A percentile compares a stretch with the other conserved stretches of the same genome.
These are phyloP conservation scores for Senna siamea DNA, from an alignment of 306 rosid genomes.

Conservation along the genomic window DNA sequence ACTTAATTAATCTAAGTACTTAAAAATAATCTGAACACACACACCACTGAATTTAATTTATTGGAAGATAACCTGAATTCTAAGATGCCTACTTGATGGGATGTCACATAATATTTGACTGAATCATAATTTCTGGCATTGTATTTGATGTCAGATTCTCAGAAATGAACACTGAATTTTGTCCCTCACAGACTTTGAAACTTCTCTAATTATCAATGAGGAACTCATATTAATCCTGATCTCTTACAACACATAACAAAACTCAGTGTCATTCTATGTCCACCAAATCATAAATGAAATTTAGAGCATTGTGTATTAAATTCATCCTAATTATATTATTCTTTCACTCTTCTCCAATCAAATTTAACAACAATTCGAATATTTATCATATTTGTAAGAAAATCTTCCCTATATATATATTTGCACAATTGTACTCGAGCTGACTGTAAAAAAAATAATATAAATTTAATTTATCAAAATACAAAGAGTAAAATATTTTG, in stretches of 20 bases:
- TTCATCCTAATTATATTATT: background rate
- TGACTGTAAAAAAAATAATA: too few relatives aligned
- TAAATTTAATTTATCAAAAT: too few relatives aligned
- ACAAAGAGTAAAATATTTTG: too few relatives aligned
- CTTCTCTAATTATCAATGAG: constrained; percentile 31
- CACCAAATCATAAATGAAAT: too few relatives aligned
- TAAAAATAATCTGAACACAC: too few relatives aligned
- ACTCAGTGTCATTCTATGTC: constrained; percentile 39
- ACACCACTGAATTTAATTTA: too few relatives aligned
- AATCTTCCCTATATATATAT: too few relatives aligned
- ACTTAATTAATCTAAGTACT: too few relatives aligned
- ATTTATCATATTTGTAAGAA: background rate
- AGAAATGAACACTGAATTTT: constrained; percentile 29
- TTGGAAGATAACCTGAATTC: background rate
- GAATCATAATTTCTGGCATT: constrained; percentile 30
- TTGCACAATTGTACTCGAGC: too few relatives aligned
- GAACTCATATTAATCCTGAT: background rate
- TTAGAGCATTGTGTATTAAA: too few relatives aligned
- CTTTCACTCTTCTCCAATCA: constrained; percentile 35
- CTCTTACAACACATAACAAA: constrained; percentile 46
- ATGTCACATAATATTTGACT: constrained; percentile 33
- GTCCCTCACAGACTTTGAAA: constrained; percentile 34
- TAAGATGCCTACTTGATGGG: constrained; percentile 20
- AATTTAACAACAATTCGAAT: constrained; percentile 29
- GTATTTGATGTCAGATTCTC: constrained; percentile 37